Conservation (phyloP, 2,329 filamentous ascomycete genomes). For the Sphaerulina musiva region DNA sequence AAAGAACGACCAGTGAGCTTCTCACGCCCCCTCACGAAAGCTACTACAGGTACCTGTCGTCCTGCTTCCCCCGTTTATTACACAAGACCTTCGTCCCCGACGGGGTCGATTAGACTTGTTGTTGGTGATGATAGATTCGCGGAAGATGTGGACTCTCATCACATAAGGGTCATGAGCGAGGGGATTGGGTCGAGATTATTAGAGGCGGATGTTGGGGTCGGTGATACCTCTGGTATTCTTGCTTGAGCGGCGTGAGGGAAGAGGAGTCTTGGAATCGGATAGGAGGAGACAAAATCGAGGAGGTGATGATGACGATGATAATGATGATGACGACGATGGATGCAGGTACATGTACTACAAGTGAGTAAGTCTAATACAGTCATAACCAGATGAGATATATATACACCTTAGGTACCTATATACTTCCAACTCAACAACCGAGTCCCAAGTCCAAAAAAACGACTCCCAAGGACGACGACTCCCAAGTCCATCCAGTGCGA, state of each 20-base stretch:
- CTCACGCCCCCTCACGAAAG: constrained; percentile 1
- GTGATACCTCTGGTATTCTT: not conserved
- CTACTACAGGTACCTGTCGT: not conserved
- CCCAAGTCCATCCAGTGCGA: too few species aligned
- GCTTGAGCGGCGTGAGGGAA: too few species aligned
- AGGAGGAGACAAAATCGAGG: too few species aligned
- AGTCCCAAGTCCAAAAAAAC: too few species aligned
- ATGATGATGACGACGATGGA: too few species aligned
- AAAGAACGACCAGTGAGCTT: constrained; percentile 5
- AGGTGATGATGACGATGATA: too few species aligned
- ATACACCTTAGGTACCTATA: too few species aligned
- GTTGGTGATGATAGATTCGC: not conserved
- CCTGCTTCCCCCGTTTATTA: not conserved
- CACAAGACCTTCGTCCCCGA: constrained; percentile 7
- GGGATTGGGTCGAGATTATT: constrained; percentile 4
- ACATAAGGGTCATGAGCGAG: constrained; percentile 1
- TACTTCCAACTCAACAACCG: not conserved
- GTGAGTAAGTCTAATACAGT: too few species aligned
- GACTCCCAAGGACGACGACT: too few species aligned
- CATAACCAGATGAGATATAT: too few species aligned
- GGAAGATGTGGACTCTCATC: not conserved
- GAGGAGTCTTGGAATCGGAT: too few species aligned
- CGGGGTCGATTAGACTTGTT: constrained; percentile 10
- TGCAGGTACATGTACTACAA: too few species aligned
- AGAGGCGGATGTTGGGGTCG: constrained; percentile 7